phyloP scores from a whole-genome alignment of 2,329 filamentous ascomycete species.

The Dactylonectria macrodidyma region DNA sequence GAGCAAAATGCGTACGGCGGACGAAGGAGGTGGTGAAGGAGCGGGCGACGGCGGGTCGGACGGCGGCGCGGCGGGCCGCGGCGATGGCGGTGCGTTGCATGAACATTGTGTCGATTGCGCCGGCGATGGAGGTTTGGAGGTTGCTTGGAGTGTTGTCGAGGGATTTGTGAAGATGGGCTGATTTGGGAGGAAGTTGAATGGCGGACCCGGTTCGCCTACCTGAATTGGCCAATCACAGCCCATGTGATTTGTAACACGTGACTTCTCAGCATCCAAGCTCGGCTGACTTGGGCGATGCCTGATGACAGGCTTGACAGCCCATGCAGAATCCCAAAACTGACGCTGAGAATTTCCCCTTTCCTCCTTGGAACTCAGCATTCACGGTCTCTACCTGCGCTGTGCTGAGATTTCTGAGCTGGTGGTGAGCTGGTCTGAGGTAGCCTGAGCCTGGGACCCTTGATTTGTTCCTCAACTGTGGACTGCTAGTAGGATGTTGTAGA shows the following conservation, averaged over 20 bases:
- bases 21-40: slow-evolving; percentile 72
- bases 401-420: no score
- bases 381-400: no score
- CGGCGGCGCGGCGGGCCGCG: slow-evolving; percentile 72
- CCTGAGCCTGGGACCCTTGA: no score
- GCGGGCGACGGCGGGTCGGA: slow-evolving; percentile 69
- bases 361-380: no score
- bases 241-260: slow-evolving; percentile 50
- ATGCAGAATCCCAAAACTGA: no score
- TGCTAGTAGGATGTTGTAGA: no score
- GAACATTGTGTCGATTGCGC: slow-evolving; percentile 64
- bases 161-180: slow-evolving; percentile 65
- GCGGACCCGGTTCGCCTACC: slow-evolving; percentile 48
- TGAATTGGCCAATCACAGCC: slow-evolving; percentile 55
- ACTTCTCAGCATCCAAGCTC: slow-evolving; percentile 40
- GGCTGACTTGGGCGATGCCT: slow-evolving; percentile 22
- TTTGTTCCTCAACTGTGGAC: no score
- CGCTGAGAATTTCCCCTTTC: no score
- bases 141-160: slow-evolving; percentile 54
- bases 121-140: slow-evolving; percentile 39
- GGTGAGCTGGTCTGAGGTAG: no score
- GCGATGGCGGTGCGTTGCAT: slow-evolving; percentile 74
- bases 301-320: slow-evolving; percentile 2
- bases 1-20: slow-evolving; percentile 67
- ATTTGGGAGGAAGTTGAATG: slow-evolving; percentile 57